A percentile compares a stretch with the other conserved stretches of the same genome.
Conservation (phyloP, 345 rosid species). For the Durio zibethinus region DNA sequence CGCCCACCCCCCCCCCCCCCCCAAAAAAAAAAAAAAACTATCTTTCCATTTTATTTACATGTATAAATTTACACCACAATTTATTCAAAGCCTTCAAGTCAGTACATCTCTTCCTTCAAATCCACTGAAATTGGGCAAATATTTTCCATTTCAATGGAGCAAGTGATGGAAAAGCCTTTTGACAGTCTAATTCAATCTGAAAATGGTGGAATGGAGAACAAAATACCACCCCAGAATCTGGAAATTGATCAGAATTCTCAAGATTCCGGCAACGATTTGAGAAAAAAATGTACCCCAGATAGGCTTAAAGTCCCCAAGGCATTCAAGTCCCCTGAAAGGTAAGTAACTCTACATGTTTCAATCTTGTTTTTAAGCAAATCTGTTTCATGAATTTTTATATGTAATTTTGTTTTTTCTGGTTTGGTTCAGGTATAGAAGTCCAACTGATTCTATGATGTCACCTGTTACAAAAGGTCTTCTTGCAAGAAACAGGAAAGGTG, state of each 20-base stretch:
- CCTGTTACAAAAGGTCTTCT: constrained; percentile 79
- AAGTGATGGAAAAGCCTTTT: neutral
- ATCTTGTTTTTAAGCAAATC: neutral
- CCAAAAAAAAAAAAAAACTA: neutral
- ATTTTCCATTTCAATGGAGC: neutral
- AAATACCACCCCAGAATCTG: constrained; percentile 23
- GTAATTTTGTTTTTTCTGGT: neutral
- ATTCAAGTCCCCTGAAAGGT: constrained; percentile 76
- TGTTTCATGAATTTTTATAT: neutral
- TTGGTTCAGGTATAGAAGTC: constrained; percentile 63
- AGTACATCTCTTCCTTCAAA: neutral
- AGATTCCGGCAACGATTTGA: constrained; percentile 36
- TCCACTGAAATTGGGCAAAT: neutral
- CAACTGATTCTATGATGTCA: constrained; percentile 85
- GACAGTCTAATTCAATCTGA: constrained; percentile 20
- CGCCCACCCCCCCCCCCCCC: too few species aligned
- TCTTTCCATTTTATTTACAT: neutral
- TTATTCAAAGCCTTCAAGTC: neutral
- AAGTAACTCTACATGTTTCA: neutral
- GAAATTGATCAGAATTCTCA: constrained; percentile 20
- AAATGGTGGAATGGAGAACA: constrained; percentile 18
- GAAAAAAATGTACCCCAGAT: constrained; percentile 53
- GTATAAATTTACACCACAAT: neutral
- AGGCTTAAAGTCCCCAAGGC: constrained; percentile 73
- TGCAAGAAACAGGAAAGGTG: constrained; percentile 61